phyloP scores from a whole-genome alignment of 1,139 yeast species.

The Saccharomyces hybrid region DNA sequence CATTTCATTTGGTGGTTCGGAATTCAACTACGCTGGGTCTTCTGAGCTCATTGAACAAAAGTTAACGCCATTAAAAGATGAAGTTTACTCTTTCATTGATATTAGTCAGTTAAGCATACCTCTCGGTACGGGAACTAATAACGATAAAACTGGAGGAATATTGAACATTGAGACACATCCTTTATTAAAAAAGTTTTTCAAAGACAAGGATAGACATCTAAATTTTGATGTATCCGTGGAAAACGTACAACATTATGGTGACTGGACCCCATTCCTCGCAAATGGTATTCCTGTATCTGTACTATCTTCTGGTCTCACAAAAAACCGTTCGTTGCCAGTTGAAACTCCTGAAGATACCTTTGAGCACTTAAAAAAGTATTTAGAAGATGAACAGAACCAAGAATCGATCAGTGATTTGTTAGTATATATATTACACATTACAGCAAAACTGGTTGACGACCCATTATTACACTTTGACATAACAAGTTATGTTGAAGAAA shows the following conservation, averaged over 20 bases:
- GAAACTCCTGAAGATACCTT: conserved; percentile 63
- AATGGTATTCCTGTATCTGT: conserved; percentile 59
- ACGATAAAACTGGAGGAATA: neutral
- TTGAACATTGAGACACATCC: conserved; percentile 63
- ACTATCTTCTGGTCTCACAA: conserved; percentile 36
- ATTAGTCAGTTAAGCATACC: conserved; percentile 39
- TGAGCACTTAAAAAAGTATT: conserved; percentile 44
- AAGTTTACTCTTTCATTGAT: conserved; percentile 70
- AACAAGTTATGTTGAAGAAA: conserved; percentile 39
- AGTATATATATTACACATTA: conserved; percentile 46
- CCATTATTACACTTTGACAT: conserved; percentile 73
- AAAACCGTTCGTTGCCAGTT: conserved; percentile 41
- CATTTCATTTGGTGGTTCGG: conserved; percentile 78
- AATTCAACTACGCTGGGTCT: conserved; percentile 78
- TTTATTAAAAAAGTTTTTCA: conserved; percentile 40
- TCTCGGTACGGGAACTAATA: conserved; percentile 51
- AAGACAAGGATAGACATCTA: conserved; percentile 10
- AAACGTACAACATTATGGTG: conserved; percentile 46
- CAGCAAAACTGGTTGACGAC: conserved; percentile 55
- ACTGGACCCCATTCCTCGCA: conserved; percentile 50
- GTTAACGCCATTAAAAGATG: conserved; percentile 44
- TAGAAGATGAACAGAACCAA: conserved; percentile 34
- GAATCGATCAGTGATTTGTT: conserved; percentile 50
- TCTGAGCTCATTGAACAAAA: conserved; percentile 68
- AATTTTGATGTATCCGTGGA: conserved; percentile 10